Evolutionary conservation across 768 basidiomycete species (phyloP).

Genomic region (Artomyces pyxidatus): DNA sequence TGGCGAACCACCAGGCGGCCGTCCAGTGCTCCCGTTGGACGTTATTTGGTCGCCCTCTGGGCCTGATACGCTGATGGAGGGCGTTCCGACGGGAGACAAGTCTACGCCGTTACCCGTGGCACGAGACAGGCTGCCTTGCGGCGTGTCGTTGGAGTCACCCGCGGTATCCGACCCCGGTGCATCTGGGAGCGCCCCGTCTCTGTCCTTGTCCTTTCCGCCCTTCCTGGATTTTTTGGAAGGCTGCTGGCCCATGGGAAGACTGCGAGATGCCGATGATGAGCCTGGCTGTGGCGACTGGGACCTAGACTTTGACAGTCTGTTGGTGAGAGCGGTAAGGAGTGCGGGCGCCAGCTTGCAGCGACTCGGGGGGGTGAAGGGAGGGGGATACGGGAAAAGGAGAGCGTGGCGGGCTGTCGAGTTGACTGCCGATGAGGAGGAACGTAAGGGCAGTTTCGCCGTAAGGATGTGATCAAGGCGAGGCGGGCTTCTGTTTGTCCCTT

Average conservation of each 20-base stretch:
- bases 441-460: neutral
- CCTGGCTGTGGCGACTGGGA: constrained; percentile 63
- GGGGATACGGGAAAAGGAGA: neutral
- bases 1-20: constrained; percentile 23
- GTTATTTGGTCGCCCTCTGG: constrained; percentile 26
- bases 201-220: constrained; percentile 60
- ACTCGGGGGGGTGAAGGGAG: constrained; percentile 3
- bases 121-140: constrained; percentile 39
- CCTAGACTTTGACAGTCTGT: constrained; percentile 63
- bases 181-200: constrained; percentile 33
- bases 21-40: constrained; percentile 34
- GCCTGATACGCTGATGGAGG: constrained; percentile 28
- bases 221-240: constrained; percentile 78
- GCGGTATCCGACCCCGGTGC: constrained; percentile 31
- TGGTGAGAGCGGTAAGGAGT: constrained; percentile 67
- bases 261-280: constrained; percentile 27
- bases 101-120: constrained; percentile 28
- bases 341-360: constrained; percentile 70
- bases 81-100: constrained; percentile 28
- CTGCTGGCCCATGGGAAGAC: constrained; percentile 71
- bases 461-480: neutral
- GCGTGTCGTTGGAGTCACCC: constrained; percentile 31
- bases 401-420: neutral
- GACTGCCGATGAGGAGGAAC: constrained; percentile 1
- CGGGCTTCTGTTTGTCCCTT: constrained; percentile 13